Evolutionary conservation across 306 rosid genomes (phyloP).

Genomic region (Casuarina equisetifolia): DNA sequence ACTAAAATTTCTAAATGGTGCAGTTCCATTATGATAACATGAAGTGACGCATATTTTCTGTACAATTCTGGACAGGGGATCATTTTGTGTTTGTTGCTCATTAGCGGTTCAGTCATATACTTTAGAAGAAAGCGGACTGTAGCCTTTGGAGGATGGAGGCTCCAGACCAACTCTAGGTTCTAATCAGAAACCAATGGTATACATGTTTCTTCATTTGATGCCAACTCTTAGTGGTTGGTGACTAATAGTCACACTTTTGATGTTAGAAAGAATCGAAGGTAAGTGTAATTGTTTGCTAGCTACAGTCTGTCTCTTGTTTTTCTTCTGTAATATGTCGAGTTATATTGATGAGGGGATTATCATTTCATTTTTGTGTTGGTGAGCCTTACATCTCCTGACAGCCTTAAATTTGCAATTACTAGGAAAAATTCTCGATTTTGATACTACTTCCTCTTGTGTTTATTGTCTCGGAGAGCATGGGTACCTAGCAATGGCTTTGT

Average conservation of each 20-base stretch:
- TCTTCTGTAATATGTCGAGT: background rate
- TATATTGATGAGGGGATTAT: background rate
- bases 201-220: background rate
- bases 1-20: background rate
- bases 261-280: background rate
- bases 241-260: background rate
- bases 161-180: constrained; percentile 60
- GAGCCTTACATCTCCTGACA: background rate
- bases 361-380: too few species aligned
- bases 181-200: constrained; percentile 21
- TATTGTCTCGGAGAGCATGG: background rate
- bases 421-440: background rate
- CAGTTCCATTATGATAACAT: background rate
- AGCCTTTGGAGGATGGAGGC: constrained; percentile 52
- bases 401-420: background rate
- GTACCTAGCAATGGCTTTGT: background rate
- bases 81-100: constrained; percentile 49
- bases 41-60: background rate
- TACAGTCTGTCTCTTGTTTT: background rate
- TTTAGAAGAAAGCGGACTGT: constrained; percentile 51
- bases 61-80: constrained; percentile 50
- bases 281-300: background rate
- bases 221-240: background rate
- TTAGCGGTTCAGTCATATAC: constrained; percentile 63
- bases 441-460: background rate